Evolutionary conservation across 2,329 filamentous ascomycete genomes (phyloP), one percentile per base, ranked within the genome.

Genomic region (Sphaerulina populicola): DNA sequence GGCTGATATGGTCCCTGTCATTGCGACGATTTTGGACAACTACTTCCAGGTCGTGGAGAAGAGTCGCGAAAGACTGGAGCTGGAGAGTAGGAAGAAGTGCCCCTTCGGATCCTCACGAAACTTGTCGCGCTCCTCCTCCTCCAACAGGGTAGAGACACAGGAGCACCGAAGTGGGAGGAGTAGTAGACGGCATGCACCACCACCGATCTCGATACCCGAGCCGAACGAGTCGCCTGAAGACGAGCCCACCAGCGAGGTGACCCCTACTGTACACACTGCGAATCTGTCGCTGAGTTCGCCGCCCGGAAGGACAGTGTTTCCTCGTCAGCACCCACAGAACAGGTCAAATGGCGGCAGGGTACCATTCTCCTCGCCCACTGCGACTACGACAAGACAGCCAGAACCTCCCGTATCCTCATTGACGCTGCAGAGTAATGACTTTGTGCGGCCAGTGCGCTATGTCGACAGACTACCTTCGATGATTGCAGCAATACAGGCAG

Each of bases 1-100:
- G 72, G 93, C 93, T 57, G 93, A 98, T 70, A 96, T 98, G 87
- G 93, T 98, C 3, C 93, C 93, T 2, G 93, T 98, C 63, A 96
- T 98, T 63, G 93, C 93, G 49, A 97, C 93, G 43, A 95, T 98
- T 48, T 81, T 98, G 54, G 89, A 96, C 72, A 97, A 97, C 71
- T 98, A 98, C 72, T 91, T 96, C 73, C 89, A 94, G 66, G 88
- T 96, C 54, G 83, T 96, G 58, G 91, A 97, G 62, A 91, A 89
- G 70, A 88, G 86, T 67, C 85, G 88, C 56, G 88, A 93, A 67
- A 87, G 88, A 71, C 83, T 83, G 29, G 89, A 95, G 66, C 79
- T 81, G 49, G 93, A 94, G 64, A 77, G 82, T 63, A 86, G 87
- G 62, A 77, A 69, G 37, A 72, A 81, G 61, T 74, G 63, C 42